Percentiles rank a stretch among this genome's conserved stretches.
phyloP scores from a whole-genome alignment of 768 basidiomycete species.

The Tylopilus plumbeoviolaceoides region DNA sequence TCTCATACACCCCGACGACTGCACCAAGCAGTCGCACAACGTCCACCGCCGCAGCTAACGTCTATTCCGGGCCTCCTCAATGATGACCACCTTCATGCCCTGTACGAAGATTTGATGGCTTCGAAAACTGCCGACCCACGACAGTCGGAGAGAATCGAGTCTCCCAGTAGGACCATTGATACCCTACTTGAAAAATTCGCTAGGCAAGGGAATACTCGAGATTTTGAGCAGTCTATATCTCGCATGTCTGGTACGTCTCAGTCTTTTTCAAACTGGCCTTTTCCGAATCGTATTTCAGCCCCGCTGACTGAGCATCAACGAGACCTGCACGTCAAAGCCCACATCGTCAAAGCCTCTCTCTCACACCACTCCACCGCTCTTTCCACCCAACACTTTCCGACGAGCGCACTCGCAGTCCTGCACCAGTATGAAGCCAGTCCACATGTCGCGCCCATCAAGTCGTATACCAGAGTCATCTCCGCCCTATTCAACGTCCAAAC shows the following conservation, averaged over 20 bases:
- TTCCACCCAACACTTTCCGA: conserved; percentile 45
- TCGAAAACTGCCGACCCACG: conserved; percentile 7
- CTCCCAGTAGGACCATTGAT: conserved; percentile 39
- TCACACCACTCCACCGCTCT: conserved; percentile 18
- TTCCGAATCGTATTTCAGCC: conserved; percentile 17
- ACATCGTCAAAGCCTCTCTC: conserved; percentile 35
- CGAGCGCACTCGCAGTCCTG: conserved; percentile 60
- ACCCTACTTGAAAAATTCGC: conserved; percentile 49
- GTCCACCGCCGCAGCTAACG: background rate
- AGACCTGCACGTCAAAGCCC: conserved; percentile 68
- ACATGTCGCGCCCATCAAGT: conserved; percentile 62
- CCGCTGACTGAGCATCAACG: conserved; percentile 53
- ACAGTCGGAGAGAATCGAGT: background rate
- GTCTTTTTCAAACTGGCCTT: background rate
- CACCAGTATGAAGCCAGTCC: conserved; percentile 67
- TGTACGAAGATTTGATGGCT: conserved; percentile 42
- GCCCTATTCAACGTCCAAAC: conserved; percentile 48
- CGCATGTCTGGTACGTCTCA: conserved; percentile 40
- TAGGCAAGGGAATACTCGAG: conserved; percentile 38
- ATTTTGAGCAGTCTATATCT: conserved; percentile 43
- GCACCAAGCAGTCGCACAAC: conserved; percentile 17
- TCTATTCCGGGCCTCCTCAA: conserved; percentile 22
- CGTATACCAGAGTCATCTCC: conserved; percentile 69
- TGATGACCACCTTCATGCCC: conserved; percentile 12
- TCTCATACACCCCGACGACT: conserved; percentile 13